Conservation (phyloP, 768 basidiomycete species). For the Coprinopsis cinerea region DNA sequence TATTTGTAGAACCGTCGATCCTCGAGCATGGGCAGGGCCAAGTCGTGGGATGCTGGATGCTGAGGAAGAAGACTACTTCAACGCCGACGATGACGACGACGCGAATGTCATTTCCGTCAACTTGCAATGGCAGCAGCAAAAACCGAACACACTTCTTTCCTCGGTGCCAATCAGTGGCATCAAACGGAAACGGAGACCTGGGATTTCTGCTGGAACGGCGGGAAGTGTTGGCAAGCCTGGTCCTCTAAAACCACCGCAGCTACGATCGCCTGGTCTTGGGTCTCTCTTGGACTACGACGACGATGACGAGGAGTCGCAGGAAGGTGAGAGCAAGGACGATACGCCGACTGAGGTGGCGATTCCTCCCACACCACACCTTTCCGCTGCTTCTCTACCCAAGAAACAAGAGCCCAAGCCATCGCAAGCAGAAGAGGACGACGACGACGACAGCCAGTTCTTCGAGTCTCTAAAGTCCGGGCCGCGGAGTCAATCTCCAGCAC, state of each 20-base stretch:
- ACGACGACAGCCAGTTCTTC: conserved; percentile 54
- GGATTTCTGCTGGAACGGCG: conserved; percentile 32
- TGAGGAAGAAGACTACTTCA: conserved; percentile 94
- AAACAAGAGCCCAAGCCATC: conserved; percentile 42
- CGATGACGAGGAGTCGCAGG: conserved; percentile 34
- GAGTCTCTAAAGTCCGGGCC: conserved; percentile 36
- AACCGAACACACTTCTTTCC: conserved; percentile 26
- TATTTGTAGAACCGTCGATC: conserved; percentile 30
- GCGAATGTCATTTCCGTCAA: conserved; percentile 2
- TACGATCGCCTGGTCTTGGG: conserved; percentile 49
- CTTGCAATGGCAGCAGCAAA: conserved; percentile 21
- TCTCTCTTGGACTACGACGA: conserved; percentile 78
- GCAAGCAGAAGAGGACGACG: conserved; percentile 27
- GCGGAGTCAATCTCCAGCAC: conserved; percentile 34
- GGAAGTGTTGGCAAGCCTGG: conserved; percentile 26
- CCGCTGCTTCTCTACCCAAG: conserved; percentile 25
- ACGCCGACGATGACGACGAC: conserved; percentile 60
- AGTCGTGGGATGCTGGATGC: conserved; percentile 50
- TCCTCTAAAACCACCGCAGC: conserved; percentile 19
- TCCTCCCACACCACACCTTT: conserved; percentile 10
- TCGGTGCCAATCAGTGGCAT: conserved; percentile 29
- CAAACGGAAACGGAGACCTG: conserved; percentile 56
- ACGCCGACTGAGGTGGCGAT: conserved; percentile 8
- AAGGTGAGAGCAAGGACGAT: not conserved
- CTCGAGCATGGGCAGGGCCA: conserved; percentile 38